These are phyloP conservation scores for Lentithecium fluviatile DNA, from an alignment of 495 filamentous ascomycete species.

Conservation along the genomic window DNA sequence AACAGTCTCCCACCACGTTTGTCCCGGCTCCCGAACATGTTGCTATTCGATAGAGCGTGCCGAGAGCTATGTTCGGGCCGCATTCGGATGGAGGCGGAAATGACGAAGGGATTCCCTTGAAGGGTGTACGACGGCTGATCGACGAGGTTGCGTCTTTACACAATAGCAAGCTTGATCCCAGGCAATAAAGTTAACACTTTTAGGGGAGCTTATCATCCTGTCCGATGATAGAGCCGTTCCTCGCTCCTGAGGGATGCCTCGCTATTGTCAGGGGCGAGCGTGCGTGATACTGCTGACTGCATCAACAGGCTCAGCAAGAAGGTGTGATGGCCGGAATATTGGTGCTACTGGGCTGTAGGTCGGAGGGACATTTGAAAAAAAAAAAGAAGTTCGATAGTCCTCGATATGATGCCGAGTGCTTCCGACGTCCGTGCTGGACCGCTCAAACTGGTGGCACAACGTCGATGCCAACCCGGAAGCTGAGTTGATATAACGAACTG, in stretches of 20 bases:
- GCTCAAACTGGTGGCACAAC: conserved; percentile 24
- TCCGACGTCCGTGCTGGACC: conserved; percentile 16
- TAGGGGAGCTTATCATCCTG: conserved; percentile 1
- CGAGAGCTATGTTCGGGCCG: conserved; percentile 17
- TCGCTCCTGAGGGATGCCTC: not conserved
- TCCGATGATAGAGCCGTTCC: not conserved
- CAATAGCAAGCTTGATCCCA: not conserved
- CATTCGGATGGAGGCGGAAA: conserved; percentile 8
- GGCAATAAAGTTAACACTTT: not conserved
- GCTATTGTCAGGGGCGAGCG: not conserved
- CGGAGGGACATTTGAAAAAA: conserved; percentile 11
- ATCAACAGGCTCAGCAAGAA: not conserved
- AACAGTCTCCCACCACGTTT: not conserved
- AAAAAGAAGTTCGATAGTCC: not conserved
- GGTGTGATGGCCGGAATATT: conserved; percentile 10
- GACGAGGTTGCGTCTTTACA: conserved; percentile 12
- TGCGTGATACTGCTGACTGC: not conserved
- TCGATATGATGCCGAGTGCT: conserved; percentile 7
- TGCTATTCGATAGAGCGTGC: not conserved
- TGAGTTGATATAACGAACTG: conserved; percentile 13
- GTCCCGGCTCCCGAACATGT: not conserved
- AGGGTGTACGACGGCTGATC: conserved; percentile 17
- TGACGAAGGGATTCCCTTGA: not conserved
- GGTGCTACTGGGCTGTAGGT: conserved; percentile 14
- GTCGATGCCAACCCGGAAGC: conserved; percentile 21